Evolutionary conservation across 139 green algal species (phyloP).

Genomic region (Spirogloea muscicola): DNA sequence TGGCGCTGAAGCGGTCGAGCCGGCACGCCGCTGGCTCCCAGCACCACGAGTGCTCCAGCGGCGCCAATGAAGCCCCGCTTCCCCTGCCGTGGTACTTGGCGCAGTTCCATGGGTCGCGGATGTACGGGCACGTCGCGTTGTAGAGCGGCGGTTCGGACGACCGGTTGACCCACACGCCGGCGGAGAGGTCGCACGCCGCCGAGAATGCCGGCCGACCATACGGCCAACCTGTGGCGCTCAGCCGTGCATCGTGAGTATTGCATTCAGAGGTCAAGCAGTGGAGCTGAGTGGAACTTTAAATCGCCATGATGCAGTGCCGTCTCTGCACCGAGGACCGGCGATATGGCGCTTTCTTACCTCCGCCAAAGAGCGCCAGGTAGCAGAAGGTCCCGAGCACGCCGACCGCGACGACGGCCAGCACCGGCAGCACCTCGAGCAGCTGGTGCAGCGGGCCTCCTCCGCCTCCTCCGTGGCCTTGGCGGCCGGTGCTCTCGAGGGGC

Average conservation of each 20-base stretch:
- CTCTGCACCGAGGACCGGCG: too few relatives aligned
- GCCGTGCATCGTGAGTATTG: too few relatives aligned
- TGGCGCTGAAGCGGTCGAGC: neutral
- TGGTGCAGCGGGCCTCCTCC: constrained; percentile 10
- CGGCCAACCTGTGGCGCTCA: constrained; percentile 18
- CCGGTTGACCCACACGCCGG: constrained; percentile 9
- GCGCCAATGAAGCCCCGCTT: neutral
- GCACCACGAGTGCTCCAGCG: neutral
- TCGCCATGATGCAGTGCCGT: too few relatives aligned
- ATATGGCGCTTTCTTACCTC: neutral
- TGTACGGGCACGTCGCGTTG: constrained; percentile 9
- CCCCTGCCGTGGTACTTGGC: too few relatives aligned
- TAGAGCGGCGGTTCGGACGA: constrained; percentile 11
- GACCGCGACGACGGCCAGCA: constrained; percentile 13
- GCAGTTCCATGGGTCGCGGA: constrained; percentile 21
- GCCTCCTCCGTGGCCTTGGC: too few relatives aligned
- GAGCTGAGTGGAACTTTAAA: too few relatives aligned
- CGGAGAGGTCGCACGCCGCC: neutral
- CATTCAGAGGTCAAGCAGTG: too few relatives aligned
- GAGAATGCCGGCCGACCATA: constrained; percentile 2
- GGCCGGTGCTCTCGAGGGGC: neutral
- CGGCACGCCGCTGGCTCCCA: constrained; percentile 23
- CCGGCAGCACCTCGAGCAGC: constrained; percentile 25
- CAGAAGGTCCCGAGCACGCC: constrained; percentile 5
- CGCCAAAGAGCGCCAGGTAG: constrained; percentile 15